A percentile compares a stretch with the other conserved stretches of the same genome.
These are phyloP conservation scores for Lipomyces orientalis DNA, from an alignment of 805 yeast species.

Conservation along the genomic window DNA sequence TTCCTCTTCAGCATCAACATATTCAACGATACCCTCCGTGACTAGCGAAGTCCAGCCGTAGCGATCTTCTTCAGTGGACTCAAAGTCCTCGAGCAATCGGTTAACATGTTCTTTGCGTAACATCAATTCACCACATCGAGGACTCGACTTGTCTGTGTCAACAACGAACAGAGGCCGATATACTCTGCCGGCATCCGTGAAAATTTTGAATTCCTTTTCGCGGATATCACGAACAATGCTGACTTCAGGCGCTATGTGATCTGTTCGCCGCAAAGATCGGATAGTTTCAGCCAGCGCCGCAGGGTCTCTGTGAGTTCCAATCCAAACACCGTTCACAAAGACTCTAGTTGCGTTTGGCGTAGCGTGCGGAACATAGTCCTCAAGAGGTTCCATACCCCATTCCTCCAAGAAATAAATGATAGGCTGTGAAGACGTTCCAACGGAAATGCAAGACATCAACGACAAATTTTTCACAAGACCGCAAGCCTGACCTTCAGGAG, in stretches of 20 bases:
- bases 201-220: slow-evolving; percentile 93
- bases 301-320: slow-evolving; percentile 97
- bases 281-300: slow-evolving; percentile 88
- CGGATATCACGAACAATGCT: slow-evolving; percentile 96
- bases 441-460: slow-evolving; percentile 96
- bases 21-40: slow-evolving; percentile 87
- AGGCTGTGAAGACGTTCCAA: slow-evolving; percentile 96
- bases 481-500: slow-evolving; percentile 99
- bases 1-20: slow-evolving; percentile 98
- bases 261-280: slow-evolving; percentile 89
- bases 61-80: slow-evolving; percentile 58
- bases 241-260: slow-evolving; percentile 95
- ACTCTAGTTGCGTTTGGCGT: slow-evolving; percentile 91
- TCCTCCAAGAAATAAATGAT: slow-evolving; percentile 91
- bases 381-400: slow-evolving; percentile 99
- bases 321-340: slow-evolving; percentile 99
- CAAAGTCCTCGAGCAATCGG: slow-evolving; percentile 60
- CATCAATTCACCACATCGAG: slow-evolving; percentile 70
- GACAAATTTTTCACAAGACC: slow-evolving; percentile 97
- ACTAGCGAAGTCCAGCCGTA: slow-evolving; percentile 88
- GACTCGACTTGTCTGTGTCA: slow-evolving; percentile 65
- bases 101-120: slow-evolving; percentile 84
- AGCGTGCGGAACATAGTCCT: slow-evolving; percentile 91
- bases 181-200: slow-evolving; percentile 98
- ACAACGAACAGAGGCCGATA: slow-evolving; percentile 96